phyloP scores from a whole-genome alignment of 2,329 filamentous ascomycete genomes.

The Zymoseptoria pseudotritici region DNA sequence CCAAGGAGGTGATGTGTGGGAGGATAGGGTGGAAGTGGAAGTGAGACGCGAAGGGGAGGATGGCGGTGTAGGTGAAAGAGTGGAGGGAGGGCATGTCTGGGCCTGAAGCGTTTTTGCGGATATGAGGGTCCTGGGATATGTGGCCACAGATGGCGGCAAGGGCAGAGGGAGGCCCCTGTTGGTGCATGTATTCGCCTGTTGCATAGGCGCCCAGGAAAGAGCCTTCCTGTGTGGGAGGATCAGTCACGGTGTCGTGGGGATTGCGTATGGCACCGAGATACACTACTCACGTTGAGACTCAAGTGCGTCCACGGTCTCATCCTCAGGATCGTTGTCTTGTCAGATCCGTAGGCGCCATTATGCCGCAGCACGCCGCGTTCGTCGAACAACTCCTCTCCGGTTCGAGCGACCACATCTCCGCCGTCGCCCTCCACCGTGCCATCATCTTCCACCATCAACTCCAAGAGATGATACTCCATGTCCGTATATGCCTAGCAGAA shows the following conservation, averaged over 20 bases:
- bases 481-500: conserved; percentile 22
- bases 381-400: not conserved
- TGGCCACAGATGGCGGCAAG: not conserved
- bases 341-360: not conserved
- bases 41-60: conserved; percentile 27
- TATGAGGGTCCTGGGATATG: not conserved
- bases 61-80: conserved; percentile 29
- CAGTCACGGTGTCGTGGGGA: too few species aligned
- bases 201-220: conserved; percentile 65
- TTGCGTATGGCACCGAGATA: too few species aligned
- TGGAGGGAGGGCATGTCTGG: conserved; percentile 6
- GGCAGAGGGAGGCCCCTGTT: conserved; percentile 44
- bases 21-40: conserved; percentile 21
- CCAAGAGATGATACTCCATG: conserved; percentile 28
- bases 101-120: not conserved
- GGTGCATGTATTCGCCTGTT: conserved; percentile 60
- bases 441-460: conserved; percentile 9
- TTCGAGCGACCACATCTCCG: not conserved
- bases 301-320: conserved; percentile 59
- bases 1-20: conserved; percentile 23
- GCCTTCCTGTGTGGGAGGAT: conserved; percentile 46
- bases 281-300: conserved; percentile 51
- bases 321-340: conserved; percentile 42
- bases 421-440: not conserved
- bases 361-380: not conserved